Evolutionary conservation across 495 filamentous ascomycete genomes (phyloP).

Genomic region (Penicillium antarcticum): DNA sequence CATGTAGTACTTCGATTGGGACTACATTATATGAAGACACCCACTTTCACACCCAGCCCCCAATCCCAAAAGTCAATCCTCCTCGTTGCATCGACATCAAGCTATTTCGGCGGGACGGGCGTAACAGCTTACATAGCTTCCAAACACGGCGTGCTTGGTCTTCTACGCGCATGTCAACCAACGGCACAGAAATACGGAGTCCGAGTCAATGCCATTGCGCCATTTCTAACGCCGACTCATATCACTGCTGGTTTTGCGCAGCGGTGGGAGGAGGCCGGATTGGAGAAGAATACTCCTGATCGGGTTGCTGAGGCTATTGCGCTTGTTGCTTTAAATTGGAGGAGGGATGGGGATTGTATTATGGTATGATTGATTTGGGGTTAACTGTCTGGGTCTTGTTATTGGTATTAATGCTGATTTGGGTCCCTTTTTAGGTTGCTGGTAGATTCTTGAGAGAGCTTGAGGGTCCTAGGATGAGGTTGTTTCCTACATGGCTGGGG

Average conservation of each 20-base stretch:
- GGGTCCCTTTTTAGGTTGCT: conserved; percentile 20
- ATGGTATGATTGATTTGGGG: conserved; percentile 6
- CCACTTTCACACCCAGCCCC: background rate
- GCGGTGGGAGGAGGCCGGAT: conserved; percentile 17
- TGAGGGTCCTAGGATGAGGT: conserved; percentile 14
- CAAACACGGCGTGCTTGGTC: conserved; percentile 29
- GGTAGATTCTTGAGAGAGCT: conserved; percentile 25
- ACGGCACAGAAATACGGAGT: conserved; percentile 15
- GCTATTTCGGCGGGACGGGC: conserved; percentile 31
- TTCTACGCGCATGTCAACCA: conserved; percentile 25
- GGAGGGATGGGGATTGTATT: conserved; percentile 13
- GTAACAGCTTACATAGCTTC: conserved; percentile 29
- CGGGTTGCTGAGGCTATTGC: conserved; percentile 23
- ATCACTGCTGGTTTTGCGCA: conserved; percentile 21
- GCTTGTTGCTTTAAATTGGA: conserved; percentile 12
- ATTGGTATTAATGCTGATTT: no score
- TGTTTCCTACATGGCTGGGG: conserved; percentile 24
- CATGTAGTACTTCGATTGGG: conserved; percentile 14
- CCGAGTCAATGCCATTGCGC: conserved; percentile 26
- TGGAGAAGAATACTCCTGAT: conserved; percentile 23
- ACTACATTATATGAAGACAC: conserved; percentile 15
- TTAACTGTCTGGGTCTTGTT: no score
- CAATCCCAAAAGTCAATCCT: conserved; percentile 18
- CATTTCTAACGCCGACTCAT: conserved; percentile 28
- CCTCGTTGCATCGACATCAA: conserved; percentile 24